phyloP scores from a whole-genome alignment of 2,329 filamentous ascomycete species.

The Pseudofabraea citricarpa region DNA sequence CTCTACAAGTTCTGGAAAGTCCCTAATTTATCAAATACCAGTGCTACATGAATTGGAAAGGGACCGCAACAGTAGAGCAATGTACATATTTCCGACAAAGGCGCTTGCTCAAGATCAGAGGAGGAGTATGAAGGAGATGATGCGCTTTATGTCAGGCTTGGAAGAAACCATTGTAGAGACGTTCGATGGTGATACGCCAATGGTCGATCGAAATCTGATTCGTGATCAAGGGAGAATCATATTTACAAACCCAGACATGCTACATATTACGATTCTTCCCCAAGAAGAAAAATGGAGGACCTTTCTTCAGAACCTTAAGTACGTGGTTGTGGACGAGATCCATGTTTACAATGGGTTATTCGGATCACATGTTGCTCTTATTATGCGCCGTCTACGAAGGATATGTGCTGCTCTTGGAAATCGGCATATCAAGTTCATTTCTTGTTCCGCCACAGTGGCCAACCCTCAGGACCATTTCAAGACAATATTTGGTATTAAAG shows the following conservation, averaged over 20 bases:
- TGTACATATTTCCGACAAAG: conserved; percentile 99
- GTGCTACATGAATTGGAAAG: conserved; percentile 82
- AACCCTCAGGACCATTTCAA: conserved; percentile 91
- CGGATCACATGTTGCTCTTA: conserved; percentile 88
- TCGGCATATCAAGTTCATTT: conserved; percentile 79
- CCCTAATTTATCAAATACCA: conserved; percentile 94
- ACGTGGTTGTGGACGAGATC: conserved; percentile 86
- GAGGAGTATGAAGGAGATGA: conserved; percentile 78
- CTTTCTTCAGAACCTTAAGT: conserved; percentile 84
- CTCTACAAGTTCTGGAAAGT: conserved; percentile 95
- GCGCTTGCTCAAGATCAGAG: conserved; percentile 92
- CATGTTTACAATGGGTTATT: conserved; percentile 97
- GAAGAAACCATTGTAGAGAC: conserved; percentile 80
- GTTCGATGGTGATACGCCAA: conserved; percentile 91
- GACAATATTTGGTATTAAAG: conserved; percentile 83
- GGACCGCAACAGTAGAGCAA: conserved; percentile 71
- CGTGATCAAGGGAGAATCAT: conserved; percentile 88
- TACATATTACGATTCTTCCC: conserved; percentile 89
- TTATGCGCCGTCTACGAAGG: conserved; percentile 84
- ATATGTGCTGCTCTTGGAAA: conserved; percentile 92
- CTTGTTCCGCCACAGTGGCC: conserved; percentile 92
- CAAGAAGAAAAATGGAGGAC: conserved; percentile 86
- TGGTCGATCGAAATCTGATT: conserved; percentile 71
- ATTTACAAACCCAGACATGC: conserved; percentile 97
- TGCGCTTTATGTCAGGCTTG: conserved; percentile 74